Evolutionary conservation across 2,329 filamentous ascomycete species (phyloP), one percentile per base, ranked within the genome.

Genomic region (Metarhizium robertsii): DNA sequence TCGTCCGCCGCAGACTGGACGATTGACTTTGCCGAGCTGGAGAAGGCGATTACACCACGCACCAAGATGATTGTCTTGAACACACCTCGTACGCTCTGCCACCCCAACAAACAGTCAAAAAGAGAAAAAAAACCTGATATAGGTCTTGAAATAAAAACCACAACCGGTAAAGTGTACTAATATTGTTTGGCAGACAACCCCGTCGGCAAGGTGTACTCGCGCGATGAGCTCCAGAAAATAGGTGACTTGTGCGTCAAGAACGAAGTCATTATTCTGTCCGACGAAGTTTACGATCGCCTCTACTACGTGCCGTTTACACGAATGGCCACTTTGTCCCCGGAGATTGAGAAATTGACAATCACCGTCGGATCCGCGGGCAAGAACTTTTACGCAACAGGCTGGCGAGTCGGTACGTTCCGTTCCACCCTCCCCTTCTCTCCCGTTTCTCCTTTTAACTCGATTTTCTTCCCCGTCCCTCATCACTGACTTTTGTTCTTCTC

Each of bases 21-120:
- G 2, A 80, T 99, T 53, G 85, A 97, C 71, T 88, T 96, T 69
- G 80, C 85, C 30, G 85, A 91, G 72, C 78, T 99, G 16, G 86
- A 94, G 69, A 81, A 76, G 45, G 87, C 89, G 30, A 89, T 99
- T 62, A 95, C 88, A 8, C 77, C 87, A 43, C 86, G 85, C 67
- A 97, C 94, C 2, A 94, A 94, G 73, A 99, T 99, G 94, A 88
- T 99, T 65, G 92, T 99, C 36, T 73, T 92, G 64, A 92, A 92
- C 74, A 89, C 85, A 6, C 86, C 87, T 34, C 80, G 75, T 78
- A 60, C 25, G 72, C 62, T 20, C 32, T 50, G 20, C 11, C 14
- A 8, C n/a, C 40, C 29, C 10, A n/a, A 29, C 18, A 6, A 7
- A 34, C 6, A 18, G 3, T 2, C 18, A 3, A 20, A 20, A 45